Evolutionary conservation across 2,329 filamentous ascomycete species (phyloP), one percentile per base, ranked within the genome.

Genomic region (Leptosphaerulina australis): DNA sequence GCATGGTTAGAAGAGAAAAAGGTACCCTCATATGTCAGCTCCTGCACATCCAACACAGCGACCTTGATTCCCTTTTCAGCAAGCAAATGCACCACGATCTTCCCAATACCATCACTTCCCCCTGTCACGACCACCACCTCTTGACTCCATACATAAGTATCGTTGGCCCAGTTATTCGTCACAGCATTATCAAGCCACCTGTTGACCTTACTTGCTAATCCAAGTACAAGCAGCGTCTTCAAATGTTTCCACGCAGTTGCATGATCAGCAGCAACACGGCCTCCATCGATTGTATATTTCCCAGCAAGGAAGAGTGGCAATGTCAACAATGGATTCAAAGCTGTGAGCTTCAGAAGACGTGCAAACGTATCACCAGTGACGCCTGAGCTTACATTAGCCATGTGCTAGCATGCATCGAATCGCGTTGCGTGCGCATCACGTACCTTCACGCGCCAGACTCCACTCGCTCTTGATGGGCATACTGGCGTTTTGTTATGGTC

Each of bases 81-180:
- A n/a, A 94, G 76, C 44, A 86, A 69, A 56, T 80, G 78, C 11
- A 88, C 87, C 3, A 90, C 79, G 28, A 81, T 74, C 15, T 81
- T 83, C 11, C 89, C 89, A 63, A 93, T 91, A 0, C 89, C 89
- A 47, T 83, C 83, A 31, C 86, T 84, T 6, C 89, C 89, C 6
- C 90, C 88, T 0, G 89, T 92, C 15, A 92, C 79, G 33, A 91
- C 76, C 2, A 89, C 85, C 40, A 91, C 79, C 74, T 91, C 88
- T 41, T 79, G 80, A 17, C 77, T 74, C 86, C 88, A 91, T 66
- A 84, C 79, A 71, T 86, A 88, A 30, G 67, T 72, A 61, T 84
- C 83, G 9, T 59, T 66, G 1, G 67, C 75, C 76, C 79, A 83
- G 39, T 79, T 81, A 65, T 81, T 81, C 38, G 77, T 49, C 3